These are phyloP conservation scores for Trametes meyenii DNA, from an alignment of 768 basidiomycete species.

Conservation along the genomic window DNA sequence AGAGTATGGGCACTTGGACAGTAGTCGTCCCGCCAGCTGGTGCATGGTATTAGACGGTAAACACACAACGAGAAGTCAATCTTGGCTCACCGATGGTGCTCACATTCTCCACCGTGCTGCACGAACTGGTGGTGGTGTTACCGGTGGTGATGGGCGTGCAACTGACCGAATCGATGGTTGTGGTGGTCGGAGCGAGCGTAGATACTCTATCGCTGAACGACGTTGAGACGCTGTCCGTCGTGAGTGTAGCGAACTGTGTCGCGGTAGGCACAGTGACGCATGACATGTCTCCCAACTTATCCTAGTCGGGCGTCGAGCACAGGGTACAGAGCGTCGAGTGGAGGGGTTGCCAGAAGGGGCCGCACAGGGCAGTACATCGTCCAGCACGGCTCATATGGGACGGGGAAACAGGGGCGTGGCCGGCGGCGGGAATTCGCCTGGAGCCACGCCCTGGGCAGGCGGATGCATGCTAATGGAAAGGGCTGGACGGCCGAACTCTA, in stretches of 20 bases:
- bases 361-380: background rate
- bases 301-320: background rate
- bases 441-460: slow-evolving; percentile 10
- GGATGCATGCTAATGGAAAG: slow-evolving; percentile 1
- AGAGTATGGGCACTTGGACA: slow-evolving; percentile 18
- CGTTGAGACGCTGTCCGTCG: slow-evolving; percentile 24
- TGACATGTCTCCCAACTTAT: slow-evolving; percentile 7
- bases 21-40: slow-evolving; percentile 17
- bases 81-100: slow-evolving; percentile 25
- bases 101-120: slow-evolving; percentile 9
- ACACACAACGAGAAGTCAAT: too few relatives aligned
- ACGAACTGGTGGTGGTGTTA: slow-evolving; percentile 11
- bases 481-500: background rate
- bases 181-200: slow-evolving; percentile 17
- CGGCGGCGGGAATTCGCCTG: slow-evolving; percentile 17
- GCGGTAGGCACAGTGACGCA: slow-evolving; percentile 21
- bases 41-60: background rate
- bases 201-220: slow-evolving; percentile 20
- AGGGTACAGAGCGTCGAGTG: background rate
- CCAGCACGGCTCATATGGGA: slow-evolving; percentile 1
- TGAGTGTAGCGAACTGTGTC: slow-evolving; percentile 27
- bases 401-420: slow-evolving; percentile 15
- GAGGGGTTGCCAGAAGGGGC: background rate
- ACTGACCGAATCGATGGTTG: slow-evolving; percentile 19
- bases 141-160: slow-evolving; percentile 16